Base-by-base conservation (phyloP, 2,329 filamentous ascomycete species). In the Macrophomina pseudophaseolina region DNA sequence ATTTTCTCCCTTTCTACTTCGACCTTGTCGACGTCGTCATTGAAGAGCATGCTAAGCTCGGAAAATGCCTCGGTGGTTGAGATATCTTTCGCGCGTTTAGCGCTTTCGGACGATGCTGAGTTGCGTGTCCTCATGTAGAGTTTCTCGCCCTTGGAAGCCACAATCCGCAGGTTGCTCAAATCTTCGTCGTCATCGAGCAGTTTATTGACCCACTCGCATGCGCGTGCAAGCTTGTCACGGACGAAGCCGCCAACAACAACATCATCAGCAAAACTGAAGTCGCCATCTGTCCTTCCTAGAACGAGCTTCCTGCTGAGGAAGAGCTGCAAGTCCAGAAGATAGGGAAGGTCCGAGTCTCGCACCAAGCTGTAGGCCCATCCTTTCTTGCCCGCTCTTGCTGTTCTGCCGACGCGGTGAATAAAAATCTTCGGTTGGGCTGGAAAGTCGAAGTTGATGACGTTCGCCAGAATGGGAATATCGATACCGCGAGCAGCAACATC, bases 391-490 rank as follows among this genome's bases (percentile, higher is more conserved):
- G 96, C 96, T 86, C 95, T 89, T 48, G 95, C 96, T 32, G 96
- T 99, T 80, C 95, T 90, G 73, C 95, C 95, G 54, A 99, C 95
- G 76, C 95, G 90, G 79, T 99, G 95, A 33, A 99, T 91, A 73
- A 96, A 99, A 49, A 99, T 89, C 80, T 99, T 99, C 23, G 95
- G 93, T 74, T 98, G 95, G 1, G 94, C 91, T 3, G 95, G 94
- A 70, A 99, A 99, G 75, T 98, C 94, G 79, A 97, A 99, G 83
- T 99, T 98, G 83, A 99, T 94, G 67, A 99, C 95, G 76, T 99
- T 98, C 66, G 93, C 94, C 42, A 99, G 85, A 54, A 97, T 87
- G 0, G 95, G 95, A 71, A 99, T 97, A 87, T 99, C 95, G 69
- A 99, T 96, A 88, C 95, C 94, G 84, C 95, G 87, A 28, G 95